Conservation (phyloP, 441 rosid genomes). For the Syzygium syzygioides region DNA sequence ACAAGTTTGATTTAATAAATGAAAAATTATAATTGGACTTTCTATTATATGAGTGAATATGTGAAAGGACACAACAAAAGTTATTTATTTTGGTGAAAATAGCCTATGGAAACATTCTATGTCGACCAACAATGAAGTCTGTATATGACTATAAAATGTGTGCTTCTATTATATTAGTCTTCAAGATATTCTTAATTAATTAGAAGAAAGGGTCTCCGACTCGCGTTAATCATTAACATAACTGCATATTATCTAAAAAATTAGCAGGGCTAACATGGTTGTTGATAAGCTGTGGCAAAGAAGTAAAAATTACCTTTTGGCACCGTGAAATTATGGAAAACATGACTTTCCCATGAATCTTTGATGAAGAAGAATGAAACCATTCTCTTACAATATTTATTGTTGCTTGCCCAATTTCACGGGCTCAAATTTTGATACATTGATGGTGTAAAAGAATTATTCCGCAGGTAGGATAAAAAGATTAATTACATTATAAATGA, state of each 20-base stretch:
- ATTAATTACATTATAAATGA: neutral
- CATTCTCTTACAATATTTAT: neutral
- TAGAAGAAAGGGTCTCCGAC: neutral
- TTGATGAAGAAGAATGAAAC: neutral
- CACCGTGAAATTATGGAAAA: neutral
- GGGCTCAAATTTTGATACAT: neutral
- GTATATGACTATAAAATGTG: neutral
- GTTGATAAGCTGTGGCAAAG: neutral
- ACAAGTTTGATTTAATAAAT: neutral
- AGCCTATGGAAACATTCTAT: neutral
- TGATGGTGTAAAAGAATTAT: neutral
- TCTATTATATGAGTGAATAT: neutral
- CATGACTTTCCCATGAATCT: neutral
- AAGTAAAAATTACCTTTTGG: neutral
- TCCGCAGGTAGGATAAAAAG: fast-evolving
- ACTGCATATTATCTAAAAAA: neutral
- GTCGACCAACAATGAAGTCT: neutral
- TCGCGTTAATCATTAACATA: neutral
- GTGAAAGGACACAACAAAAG: neutral
- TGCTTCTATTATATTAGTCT: neutral
- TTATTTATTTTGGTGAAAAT: neutral
- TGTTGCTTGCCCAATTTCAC: neutral
- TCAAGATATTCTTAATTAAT: neutral
- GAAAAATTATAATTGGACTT: neutral
- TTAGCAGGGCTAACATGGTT: neutral